A percentile compares a stretch with the other conserved stretches of the same genome.
Conservation (phyloP, 176 grass and related monocot genomes). For the Eleusine indica region DNA sequence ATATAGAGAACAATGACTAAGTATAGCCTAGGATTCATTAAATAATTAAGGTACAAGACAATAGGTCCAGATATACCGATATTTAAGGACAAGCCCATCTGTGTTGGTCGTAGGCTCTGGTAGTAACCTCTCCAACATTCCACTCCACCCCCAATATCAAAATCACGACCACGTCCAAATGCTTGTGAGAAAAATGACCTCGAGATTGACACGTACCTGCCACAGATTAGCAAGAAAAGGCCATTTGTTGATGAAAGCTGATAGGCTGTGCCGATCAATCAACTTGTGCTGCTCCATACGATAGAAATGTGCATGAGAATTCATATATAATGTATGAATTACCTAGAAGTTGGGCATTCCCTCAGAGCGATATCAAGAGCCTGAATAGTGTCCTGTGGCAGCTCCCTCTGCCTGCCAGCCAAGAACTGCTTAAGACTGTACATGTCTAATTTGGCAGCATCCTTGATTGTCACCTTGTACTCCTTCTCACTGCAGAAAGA, state of each 20-base stretch:
- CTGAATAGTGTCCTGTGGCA: conserved; percentile 70
- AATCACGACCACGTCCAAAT: conserved; percentile 34
- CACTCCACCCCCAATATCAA: conserved; percentile 48
- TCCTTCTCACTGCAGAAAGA: conserved; percentile 40
- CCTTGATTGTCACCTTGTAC: conserved; percentile 58
- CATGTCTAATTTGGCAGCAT: conserved; percentile 45
- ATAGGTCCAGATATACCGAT: conserved; percentile 51
- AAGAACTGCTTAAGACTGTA: conserved; percentile 58
- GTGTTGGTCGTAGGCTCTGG: conserved; percentile 75
- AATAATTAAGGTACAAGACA: not conserved
- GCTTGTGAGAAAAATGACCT: conserved; percentile 75
- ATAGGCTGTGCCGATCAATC: not conserved
- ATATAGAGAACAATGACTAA: conserved; percentile 67
- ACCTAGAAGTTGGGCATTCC: conserved; percentile 45
- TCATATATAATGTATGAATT: not conserved
- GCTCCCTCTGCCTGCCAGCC: conserved; percentile 43
- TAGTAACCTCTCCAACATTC: conserved; percentile 87
- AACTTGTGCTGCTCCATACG: not conserved
- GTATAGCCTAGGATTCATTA: not conserved
- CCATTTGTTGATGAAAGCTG: not conserved
- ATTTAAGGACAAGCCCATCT: conserved; percentile 83
- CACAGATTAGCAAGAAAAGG: not conserved
- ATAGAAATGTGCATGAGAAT: not conserved
- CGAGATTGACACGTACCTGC: conserved; percentile 56
- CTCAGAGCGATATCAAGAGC: conserved; percentile 80